phyloP scores from a whole-genome alignment of 1,284 basidiomycete genomes.

The Xerocomus nothofagi region DNA sequence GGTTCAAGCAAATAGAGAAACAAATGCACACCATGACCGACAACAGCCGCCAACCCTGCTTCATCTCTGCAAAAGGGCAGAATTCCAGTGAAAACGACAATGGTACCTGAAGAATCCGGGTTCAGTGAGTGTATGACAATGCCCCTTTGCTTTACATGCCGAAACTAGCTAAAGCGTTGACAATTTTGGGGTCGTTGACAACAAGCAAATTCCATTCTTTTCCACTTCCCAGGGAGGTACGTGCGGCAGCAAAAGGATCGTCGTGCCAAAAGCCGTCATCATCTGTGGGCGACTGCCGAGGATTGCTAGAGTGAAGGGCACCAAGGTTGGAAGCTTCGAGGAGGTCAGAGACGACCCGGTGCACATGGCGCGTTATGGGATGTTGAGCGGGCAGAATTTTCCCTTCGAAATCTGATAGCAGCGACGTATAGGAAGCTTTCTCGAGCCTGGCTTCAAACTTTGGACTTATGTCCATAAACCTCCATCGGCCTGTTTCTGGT shows the following conservation, averaged over 20 bases:
- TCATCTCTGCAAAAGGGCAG: conserved; percentile 79
- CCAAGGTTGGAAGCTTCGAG: conserved; percentile 75
- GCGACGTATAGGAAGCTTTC: conserved; percentile 49
- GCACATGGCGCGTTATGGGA: conserved; percentile 64
- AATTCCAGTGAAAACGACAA: conserved; percentile 91
- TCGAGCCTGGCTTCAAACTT: conserved; percentile 59
- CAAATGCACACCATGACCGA: conserved; percentile 72
- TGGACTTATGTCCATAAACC: conserved; percentile 79
- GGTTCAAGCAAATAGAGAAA: background rate
- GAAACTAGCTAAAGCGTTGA: conserved; percentile 83
- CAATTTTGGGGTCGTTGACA: conserved; percentile 68
- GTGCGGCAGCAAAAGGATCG: conserved; percentile 24
- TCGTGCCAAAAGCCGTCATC: conserved; percentile 24
- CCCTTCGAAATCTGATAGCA: conserved; percentile 55
- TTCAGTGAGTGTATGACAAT: background rate
- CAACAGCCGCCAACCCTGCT: conserved; percentile 81
- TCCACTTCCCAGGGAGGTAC: conserved; percentile 30
- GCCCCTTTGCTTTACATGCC: conserved; percentile 43
- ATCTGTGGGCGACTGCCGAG: conserved; percentile 4
- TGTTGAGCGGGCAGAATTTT: conserved; percentile 71
- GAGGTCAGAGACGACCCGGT: conserved; percentile 70
- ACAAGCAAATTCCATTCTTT: conserved; percentile 79
- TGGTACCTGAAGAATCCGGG: conserved; percentile 50
- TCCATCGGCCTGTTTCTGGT: conserved; percentile 78
- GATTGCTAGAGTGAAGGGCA: conserved; percentile 16